Evolutionary conservation across 1,284 basidiomycete genomes (phyloP).

Genomic region (Amylostereum areolatum): DNA sequence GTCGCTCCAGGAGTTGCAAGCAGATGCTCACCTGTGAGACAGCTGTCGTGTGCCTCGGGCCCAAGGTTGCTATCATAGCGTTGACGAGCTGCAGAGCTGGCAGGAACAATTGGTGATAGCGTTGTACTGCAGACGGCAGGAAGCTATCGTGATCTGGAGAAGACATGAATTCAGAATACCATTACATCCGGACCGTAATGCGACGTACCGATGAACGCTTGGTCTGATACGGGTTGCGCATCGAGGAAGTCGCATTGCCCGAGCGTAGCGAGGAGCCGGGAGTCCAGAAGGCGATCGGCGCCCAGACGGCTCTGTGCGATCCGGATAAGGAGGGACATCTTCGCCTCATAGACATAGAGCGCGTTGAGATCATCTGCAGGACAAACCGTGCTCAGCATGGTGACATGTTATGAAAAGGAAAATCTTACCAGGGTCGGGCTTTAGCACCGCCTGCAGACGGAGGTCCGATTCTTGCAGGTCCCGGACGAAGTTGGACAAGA

Average conservation of each 20-base stretch:
- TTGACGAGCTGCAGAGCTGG: constrained; percentile 80
- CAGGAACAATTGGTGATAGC: constrained; percentile 85
- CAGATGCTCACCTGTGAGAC: constrained; percentile 52
- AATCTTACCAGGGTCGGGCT: constrained; percentile 78
- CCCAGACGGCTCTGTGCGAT: constrained; percentile 80
- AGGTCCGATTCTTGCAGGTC: constrained; percentile 81
- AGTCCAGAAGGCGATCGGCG: constrained; percentile 81
- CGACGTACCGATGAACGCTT: constrained; percentile 71
- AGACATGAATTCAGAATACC: constrained; percentile 1
- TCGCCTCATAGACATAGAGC: constrained; percentile 93
- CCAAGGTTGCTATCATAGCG: constrained; percentile 64
- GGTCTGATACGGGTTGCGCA: constrained; percentile 74
- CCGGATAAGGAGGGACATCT: constrained; percentile 83
- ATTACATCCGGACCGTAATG: constrained; percentile 1
- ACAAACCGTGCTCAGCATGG: background rate
- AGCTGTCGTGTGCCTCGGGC: constrained; percentile 57
- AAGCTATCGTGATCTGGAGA: constrained; percentile 74
- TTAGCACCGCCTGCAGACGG: constrained; percentile 75
- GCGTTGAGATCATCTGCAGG: constrained; percentile 81
- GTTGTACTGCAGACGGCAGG: constrained; percentile 80
- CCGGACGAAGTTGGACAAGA: constrained; percentile 78
- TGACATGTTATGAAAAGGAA: background rate
- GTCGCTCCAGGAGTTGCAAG: constrained; percentile 1
- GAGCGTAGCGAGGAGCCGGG: constrained; percentile 73
- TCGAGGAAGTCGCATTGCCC: constrained; percentile 87